Evolutionary conservation across 306 rosid species (phyloP).

Genomic region (Trifolium dubium): DNA sequence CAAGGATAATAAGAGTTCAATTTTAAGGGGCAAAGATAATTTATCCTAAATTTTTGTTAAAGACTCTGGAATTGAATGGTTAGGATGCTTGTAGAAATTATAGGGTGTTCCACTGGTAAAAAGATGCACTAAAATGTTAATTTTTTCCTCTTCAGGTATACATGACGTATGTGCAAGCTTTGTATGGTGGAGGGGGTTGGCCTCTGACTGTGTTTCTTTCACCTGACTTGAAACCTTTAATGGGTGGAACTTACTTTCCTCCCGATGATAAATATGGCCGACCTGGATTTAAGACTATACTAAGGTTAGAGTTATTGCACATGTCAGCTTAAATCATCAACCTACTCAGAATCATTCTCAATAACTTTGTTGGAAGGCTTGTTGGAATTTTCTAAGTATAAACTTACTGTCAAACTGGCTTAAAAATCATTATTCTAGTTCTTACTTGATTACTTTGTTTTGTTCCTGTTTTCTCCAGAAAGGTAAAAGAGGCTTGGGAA

Average conservation of each 20-base stretch:
- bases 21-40: slow-evolving; percentile 2
- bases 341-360: slow-evolving; percentile 14
- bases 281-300: slow-evolving; percentile 90
- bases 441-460: slow-evolving; percentile 27
- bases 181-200: slow-evolving; percentile 99
- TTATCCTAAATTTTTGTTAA: background rate
- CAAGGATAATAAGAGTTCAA: background rate
- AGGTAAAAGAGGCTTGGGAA: slow-evolving; percentile 92
- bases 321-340: slow-evolving; percentile 34
- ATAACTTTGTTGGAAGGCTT: slow-evolving; percentile 7
- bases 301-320: slow-evolving; percentile 62
- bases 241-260: slow-evolving; percentile 99
- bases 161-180: slow-evolving; percentile 97
- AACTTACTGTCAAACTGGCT: slow-evolving; percentile 18
- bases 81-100: slow-evolving; percentile 24
- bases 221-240: slow-evolving; percentile 90
- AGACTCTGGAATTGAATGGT: slow-evolving; percentile 27
- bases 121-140: slow-evolving; percentile 29
- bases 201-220: slow-evolving; percentile 89
- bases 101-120: slow-evolving; percentile 22
- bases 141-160: slow-evolving; percentile 64
- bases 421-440: slow-evolving; percentile 27
- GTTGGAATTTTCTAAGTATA: slow-evolving; percentile 2
- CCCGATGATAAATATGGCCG: slow-evolving; percentile 86
- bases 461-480: slow-evolving; percentile 55